These are phyloP conservation scores for Scedosporium minutisporum DNA, from an alignment of 2,329 filamentous ascomycete genomes.

Conservation along the genomic window DNA sequence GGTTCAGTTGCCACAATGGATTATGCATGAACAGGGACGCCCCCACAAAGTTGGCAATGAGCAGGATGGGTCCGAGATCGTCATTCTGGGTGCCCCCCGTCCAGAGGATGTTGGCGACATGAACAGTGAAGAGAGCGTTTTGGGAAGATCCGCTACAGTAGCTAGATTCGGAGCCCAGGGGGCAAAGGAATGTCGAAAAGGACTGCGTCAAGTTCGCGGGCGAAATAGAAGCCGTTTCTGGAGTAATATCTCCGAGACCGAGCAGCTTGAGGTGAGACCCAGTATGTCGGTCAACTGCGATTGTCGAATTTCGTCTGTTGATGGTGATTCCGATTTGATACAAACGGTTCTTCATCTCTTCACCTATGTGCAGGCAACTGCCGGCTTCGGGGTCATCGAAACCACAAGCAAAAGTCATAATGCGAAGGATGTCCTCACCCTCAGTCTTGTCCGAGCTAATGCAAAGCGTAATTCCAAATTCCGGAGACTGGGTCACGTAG, in stretches of 20 bases:
- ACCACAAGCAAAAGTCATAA: not conserved
- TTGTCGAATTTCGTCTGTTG: not conserved
- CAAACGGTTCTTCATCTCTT: not conserved
- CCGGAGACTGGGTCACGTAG: not conserved
- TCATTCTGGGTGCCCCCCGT: not conserved
- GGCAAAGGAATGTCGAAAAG: not conserved
- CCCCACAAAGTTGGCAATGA: not conserved
- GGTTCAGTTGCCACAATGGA: not conserved
- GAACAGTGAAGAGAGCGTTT: not conserved
- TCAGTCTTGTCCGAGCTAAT: not conserved
- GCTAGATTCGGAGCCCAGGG: not conserved
- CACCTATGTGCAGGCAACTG: not conserved
- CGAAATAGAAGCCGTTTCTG: not conserved
- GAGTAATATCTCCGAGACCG: not conserved
- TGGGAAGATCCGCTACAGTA: not conserved
- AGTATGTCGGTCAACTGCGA: not conserved
- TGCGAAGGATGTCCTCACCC: not conserved
- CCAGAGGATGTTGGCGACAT: not conserved
- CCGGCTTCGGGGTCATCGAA: not conserved
- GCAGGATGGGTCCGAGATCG: not conserved
- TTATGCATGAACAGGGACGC: not conserved
- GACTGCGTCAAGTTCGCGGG: not conserved
- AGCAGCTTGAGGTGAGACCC: not conserved
- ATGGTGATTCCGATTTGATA: not conserved
- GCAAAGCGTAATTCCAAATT: not conserved